These are phyloP conservation scores for Ochromonas danica DNA, from an alignment of 108 stramenopile genomes.

Conservation along the genomic window DNA sequence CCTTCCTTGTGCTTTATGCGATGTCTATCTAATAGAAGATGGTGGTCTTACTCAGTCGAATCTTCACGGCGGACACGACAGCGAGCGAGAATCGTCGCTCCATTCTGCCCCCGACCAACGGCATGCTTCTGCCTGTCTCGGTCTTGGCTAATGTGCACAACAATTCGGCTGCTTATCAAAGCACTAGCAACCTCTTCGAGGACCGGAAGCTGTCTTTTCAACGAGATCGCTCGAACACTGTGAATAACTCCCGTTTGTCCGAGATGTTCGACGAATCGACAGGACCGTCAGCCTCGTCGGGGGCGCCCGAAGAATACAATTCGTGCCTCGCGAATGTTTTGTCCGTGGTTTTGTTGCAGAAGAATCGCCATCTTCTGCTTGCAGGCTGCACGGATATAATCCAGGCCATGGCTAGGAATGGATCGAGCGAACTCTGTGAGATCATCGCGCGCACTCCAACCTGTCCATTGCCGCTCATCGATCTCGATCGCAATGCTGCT, in stretches of 20 bases:
- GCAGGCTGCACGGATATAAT: neutral
- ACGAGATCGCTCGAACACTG: neutral
- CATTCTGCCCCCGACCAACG: too few relatives aligned
- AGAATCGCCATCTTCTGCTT: conserved; percentile 25
- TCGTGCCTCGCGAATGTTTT: conserved; percentile 19
- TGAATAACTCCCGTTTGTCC: neutral
- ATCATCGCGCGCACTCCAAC: conserved; percentile 4
- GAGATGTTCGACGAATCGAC: neutral
- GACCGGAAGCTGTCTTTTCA: neutral
- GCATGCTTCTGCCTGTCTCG: too few relatives aligned
- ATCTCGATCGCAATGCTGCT: neutral
- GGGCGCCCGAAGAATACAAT: neutral
- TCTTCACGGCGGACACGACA: too few relatives aligned
- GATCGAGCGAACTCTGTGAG: neutral
- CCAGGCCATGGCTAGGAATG: conserved; percentile 5
- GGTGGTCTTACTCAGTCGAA: too few relatives aligned
- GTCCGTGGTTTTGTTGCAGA: neutral
- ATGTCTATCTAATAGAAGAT: neutral
- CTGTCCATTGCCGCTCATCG: conserved; percentile 3
- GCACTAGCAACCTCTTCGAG: neutral
- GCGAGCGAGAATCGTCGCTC: too few relatives aligned
- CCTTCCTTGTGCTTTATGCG: neutral
- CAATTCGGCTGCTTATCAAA: neutral
- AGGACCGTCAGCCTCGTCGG: neutral
- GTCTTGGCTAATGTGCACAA: neutral